Evolutionary conservation across 371 early-diverging fungal species (phyloP), one percentile per base, ranked within the genome.

Genomic region (Lichtheimia corymbifera): DNA sequence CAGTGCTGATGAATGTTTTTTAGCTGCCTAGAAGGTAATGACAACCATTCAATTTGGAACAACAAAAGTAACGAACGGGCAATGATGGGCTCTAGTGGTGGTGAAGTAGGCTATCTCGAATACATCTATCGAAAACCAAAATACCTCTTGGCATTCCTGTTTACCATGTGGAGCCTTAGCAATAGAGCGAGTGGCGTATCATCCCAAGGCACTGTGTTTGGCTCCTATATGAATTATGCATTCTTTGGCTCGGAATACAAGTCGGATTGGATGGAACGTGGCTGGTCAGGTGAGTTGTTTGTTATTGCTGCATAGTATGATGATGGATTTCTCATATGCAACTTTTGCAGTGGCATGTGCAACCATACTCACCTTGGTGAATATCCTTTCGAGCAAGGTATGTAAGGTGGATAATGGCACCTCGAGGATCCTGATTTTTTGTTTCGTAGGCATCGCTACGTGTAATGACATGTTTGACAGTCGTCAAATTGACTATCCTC

Each of bases 21-120:
- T 45, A 76, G 77, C 65, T 77, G 42, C 77, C 74, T 42, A 62
- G 74, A 51, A 77, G 77, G 77, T 73, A 62, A 40, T 9, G 17
- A 28, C n/a, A 27, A 25, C 18, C 17, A 27, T 25, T 25, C 12
- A 12, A 15, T 9, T 56, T 22, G 15, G 14, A 56, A 15, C 4
- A 20, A 35, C n/a, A 11, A 35, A 35, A 35, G 35, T 35, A 35
- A 35, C 35, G 35, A 35, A 35, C 35, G 35, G 35, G n/a, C 44
- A 13, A 25, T 40, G 35, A 49, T 6, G 28, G 17, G 41, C 22
- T 55, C 15, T 58, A 77, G 77, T 66, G 77, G 77, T 6, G 77
- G 77, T n/a, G 77, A 77, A 65, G 65, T 74, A 18, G 77, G 72
- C 1, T 77, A 77, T 50, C 45, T 77, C 15, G 74, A 74, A 51